phyloP scores from a whole-genome alignment of 805 yeast genomes.

The Zygotorulaspora sp. region DNA sequence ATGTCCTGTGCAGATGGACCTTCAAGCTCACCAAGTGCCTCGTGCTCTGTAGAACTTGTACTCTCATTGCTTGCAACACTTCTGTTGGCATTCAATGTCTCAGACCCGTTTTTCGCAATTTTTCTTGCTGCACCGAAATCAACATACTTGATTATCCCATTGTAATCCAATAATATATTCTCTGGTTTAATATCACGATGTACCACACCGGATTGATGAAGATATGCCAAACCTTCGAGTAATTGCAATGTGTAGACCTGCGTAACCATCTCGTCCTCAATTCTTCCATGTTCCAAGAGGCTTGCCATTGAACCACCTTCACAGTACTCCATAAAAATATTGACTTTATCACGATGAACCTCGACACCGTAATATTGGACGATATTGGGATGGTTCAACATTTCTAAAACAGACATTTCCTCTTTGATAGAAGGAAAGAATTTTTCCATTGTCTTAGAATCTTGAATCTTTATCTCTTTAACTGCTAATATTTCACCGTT shows the following conservation, averaged over 20 bases:
- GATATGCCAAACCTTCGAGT: conserved; percentile 91
- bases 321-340: conserved; percentile 95
- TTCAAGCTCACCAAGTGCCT: conserved; percentile 25
- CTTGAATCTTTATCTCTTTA: conserved; percentile 88
- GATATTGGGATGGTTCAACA: conserved; percentile 92
- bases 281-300: conserved; percentile 82
- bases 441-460: conserved; percentile 75
- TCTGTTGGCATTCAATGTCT: conserved; percentile 19
- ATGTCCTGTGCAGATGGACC: conserved; percentile 29
- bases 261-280: conserved; percentile 89
- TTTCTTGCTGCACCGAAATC: conserved; percentile 98
- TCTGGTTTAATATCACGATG: conserved; percentile 97
- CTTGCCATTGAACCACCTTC: conserved; percentile 91
- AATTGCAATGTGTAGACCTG: conserved; percentile 87
- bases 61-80: conserved; percentile 10
- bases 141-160: conserved; percentile 90
- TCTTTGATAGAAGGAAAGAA: conserved; percentile 87
- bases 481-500: conserved; percentile 97
- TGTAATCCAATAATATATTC: conserved; percentile 81
- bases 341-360: conserved; percentile 92
- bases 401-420: conserved; percentile 94
- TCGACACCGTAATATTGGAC: conserved; percentile 97
- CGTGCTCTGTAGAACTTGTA: conserved; percentile 30
- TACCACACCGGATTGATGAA: conserved; percentile 92
- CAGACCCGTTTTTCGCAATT: conserved; percentile 54